phyloP scores from a whole-genome alignment of 164 flowering plant genomes.

The Protea cynaroides region DNA sequence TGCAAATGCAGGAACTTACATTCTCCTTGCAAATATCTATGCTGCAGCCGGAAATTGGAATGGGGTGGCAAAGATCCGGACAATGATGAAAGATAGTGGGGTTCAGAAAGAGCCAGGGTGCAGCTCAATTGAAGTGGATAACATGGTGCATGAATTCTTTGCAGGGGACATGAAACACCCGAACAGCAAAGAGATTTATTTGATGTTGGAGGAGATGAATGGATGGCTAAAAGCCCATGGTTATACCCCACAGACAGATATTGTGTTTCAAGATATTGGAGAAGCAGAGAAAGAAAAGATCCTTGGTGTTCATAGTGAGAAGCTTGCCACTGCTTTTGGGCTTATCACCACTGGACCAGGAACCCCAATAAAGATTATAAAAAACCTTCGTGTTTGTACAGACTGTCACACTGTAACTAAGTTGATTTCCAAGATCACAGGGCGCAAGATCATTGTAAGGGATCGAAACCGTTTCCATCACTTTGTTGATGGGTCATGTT shows the following conservation, averaged over 20 bases:
- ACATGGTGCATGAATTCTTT: neutral
- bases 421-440: neutral
- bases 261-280: neutral
- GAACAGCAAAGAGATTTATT: neutral
- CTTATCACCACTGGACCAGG: neutral
- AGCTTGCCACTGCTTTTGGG: constrained; percentile 2
- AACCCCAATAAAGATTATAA: neutral
- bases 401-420: neutral
- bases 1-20: neutral
- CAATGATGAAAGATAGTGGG: neutral
- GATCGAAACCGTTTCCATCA: neutral
- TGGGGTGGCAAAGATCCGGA: neutral
- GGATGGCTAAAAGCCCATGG: neutral
- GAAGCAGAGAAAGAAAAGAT: neutral
- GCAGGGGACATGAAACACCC: neutral
- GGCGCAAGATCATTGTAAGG: neutral
- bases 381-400: neutral
- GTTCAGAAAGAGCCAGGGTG: neutral
- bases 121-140: neutral
- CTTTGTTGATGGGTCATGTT: constrained; percentile 1
- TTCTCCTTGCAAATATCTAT: neutral
- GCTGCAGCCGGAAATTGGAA: neutral
- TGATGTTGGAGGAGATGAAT: neutral
- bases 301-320: neutral
- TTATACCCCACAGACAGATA: neutral